Evolutionary conservation across 2,329 filamentous ascomycete genomes (phyloP).

Genomic region (Fusarium succisae): DNA sequence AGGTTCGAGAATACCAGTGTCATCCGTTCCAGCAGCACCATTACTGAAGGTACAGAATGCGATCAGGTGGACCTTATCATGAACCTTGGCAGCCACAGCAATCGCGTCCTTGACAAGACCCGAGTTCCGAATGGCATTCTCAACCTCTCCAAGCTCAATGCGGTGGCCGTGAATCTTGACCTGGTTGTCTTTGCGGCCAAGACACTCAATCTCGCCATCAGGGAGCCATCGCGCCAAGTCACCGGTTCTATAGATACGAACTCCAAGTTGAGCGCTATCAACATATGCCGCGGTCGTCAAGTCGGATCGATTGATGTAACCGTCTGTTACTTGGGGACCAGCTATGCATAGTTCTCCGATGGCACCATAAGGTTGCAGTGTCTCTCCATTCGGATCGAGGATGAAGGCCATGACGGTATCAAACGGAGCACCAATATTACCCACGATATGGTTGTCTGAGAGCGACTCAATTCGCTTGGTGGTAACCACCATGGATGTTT

Average conservation of each 20-base stretch:
- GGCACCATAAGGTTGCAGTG: neutral
- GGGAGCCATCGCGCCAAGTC: constrained; percentile 31
- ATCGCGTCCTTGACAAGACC: neutral
- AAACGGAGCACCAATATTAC: neutral
- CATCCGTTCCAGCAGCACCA: neutral
- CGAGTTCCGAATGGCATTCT: constrained; percentile 8
- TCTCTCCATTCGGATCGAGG: neutral
- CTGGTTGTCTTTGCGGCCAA: constrained; percentile 41
- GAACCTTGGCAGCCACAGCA: neutral
- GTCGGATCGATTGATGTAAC: neutral
- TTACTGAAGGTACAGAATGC: neutral
- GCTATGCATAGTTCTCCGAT: neutral
- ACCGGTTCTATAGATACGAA: constrained; percentile 20
- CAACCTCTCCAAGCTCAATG: constrained; percentile 43
- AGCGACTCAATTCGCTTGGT: neutral
- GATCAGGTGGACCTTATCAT: neutral
- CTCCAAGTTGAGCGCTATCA: neutral
- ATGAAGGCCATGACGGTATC: neutral
- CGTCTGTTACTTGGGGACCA: neutral
- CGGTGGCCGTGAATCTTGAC: constrained; percentile 43
- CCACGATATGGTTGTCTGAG: neutral
- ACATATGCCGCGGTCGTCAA: neutral
- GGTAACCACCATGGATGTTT: neutral
- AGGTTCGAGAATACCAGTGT: neutral
- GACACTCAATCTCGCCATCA: constrained; percentile 19